Evolutionary conservation across 306 rosid species (phyloP).

Genomic region (Casuarina glauca): DNA sequence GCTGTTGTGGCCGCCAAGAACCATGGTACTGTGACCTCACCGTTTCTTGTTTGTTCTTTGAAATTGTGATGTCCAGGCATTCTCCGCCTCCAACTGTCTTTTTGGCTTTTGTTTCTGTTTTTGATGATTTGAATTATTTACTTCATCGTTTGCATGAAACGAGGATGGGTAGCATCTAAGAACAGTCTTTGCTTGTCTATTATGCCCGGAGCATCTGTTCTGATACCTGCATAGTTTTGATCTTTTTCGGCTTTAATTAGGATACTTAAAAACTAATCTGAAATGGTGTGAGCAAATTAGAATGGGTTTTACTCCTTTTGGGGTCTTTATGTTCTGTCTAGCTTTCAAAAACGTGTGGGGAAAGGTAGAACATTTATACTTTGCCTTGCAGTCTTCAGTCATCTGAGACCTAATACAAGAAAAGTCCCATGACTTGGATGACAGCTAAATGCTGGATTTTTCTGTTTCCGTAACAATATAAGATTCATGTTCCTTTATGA

Average conservation of each 20-base stretch:
- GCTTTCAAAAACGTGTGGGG: neutral
- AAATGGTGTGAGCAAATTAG: neutral
- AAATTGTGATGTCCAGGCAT: neutral
- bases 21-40: conserved; percentile 51
- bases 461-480: neutral
- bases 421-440: neutral
- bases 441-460: neutral
- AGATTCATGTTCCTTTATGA: neutral
- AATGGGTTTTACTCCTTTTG: neutral
- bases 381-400: neutral
- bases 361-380: neutral
- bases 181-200: neutral
- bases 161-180: too few relatives aligned
- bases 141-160: neutral
- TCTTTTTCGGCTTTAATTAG: neutral
- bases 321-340: conserved; percentile 2
- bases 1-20: conserved; percentile 65
- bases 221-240: neutral
- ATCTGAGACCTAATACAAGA: neutral
- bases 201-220: neutral
- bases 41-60: neutral
- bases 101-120: neutral
- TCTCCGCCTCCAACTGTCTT: neutral
- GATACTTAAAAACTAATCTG: neutral
- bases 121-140: neutral